A percentile compares a stretch with the other conserved stretches of the same genome.
phyloP scores from a whole-genome alignment of 305 asterid genomes.

The Stenogyne calaminthoides region DNA sequence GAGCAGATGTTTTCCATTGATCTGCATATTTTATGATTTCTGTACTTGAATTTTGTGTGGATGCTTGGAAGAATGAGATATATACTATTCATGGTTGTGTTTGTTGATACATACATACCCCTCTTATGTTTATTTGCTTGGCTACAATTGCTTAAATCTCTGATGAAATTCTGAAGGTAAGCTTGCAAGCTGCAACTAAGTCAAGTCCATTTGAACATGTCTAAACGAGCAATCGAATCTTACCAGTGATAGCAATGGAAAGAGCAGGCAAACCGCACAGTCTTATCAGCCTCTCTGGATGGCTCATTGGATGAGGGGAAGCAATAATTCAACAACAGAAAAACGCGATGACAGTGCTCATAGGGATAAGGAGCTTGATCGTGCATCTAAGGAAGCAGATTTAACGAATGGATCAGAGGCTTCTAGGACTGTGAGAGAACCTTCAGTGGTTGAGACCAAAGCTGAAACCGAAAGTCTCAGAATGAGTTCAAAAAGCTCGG shows the following conservation, averaged over 20 bases:
- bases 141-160: conserved; percentile 13
- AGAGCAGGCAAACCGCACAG: conserved; percentile 29
- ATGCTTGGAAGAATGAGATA: neutral
- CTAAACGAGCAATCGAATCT: conserved; percentile 38
- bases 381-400: conserved; percentile 16
- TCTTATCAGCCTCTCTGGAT: conserved; percentile 61
- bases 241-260: conserved; percentile 33
- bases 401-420: conserved; percentile 25
- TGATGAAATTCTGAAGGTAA: conserved; percentile 20
- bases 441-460: conserved; percentile 11
- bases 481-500: conserved; percentile 27
- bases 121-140: neutral
- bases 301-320: conserved; percentile 60
- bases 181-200: neutral
- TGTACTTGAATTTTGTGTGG: neutral
- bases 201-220: conserved; percentile 39
- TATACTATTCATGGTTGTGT: neutral
- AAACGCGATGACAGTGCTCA: conserved; percentile 19
- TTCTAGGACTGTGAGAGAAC: conserved; percentile 18
- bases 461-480: conserved; percentile 26
- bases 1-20: neutral
- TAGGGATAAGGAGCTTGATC: conserved; percentile 32
- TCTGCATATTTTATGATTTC: neutral
- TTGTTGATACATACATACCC: neutral
- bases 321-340: conserved; percentile 30